Evolutionary conservation across 805 yeast species (phyloP).

Genomic region (Saccharomycopsis sp.): DNA sequence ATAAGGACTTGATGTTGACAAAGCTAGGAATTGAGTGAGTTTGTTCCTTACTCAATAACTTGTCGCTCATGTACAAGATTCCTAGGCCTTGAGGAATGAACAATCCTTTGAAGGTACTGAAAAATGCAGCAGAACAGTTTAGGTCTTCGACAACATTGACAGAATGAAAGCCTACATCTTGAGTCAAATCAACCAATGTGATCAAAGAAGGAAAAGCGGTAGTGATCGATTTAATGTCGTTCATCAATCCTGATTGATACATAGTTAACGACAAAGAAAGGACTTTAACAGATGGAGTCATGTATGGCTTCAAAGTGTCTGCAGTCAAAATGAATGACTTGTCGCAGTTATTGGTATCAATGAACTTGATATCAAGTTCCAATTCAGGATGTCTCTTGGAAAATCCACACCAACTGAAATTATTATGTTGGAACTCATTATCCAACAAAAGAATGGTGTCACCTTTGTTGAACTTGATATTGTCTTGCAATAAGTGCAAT

Average conservation of each 20-base stretch:
- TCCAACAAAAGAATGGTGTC: conserved; percentile 18
- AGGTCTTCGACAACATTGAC: conserved; percentile 6
- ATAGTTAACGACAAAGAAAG: conserved; percentile 14
- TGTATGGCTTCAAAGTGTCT: conserved; percentile 11
- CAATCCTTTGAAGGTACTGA: conserved; percentile 19
- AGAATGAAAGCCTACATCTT: conserved; percentile 17
- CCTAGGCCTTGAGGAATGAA: conserved; percentile 20
- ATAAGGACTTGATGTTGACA: conserved; percentile 17
- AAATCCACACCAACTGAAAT: conserved; percentile 17
- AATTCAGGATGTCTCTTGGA: conserved; percentile 12
- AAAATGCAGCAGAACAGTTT: conserved; percentile 16
- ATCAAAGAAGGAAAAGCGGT: conserved; percentile 11
- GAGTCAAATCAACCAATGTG: conserved; percentile 19
- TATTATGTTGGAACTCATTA: conserved; percentile 20
- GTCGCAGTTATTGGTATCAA: conserved; percentile 12
- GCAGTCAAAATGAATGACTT: conserved; percentile 13
- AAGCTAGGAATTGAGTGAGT: conserved; percentile 12
- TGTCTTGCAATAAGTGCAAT: conserved; percentile 17
- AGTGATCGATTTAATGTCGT: conserved; percentile 16
- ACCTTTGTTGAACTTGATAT: conserved; percentile 13
- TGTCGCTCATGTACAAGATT: conserved; percentile 15
- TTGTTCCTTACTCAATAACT: conserved; percentile 3
- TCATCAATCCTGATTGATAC: conserved; percentile 18
- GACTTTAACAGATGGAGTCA: conserved; percentile 12
- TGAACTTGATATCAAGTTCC: conserved; percentile 10